These are phyloP conservation scores for Favolaschia claudopus DNA, from an alignment of 768 basidiomycete species.

Conservation along the genomic window DNA sequence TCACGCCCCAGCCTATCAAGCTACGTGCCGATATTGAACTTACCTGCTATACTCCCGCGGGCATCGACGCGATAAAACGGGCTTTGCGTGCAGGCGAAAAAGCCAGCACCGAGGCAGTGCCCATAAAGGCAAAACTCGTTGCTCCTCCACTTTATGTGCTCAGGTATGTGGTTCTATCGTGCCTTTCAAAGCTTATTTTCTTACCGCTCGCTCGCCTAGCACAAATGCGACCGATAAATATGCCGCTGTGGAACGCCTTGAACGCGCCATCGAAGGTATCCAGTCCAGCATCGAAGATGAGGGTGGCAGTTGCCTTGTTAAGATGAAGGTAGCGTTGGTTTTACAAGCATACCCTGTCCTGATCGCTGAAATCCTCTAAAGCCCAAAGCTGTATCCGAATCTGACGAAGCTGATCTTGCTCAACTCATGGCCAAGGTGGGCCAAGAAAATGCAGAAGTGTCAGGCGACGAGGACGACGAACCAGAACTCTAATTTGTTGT, in stretches of 20 bases:
- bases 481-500: constrained; percentile 42
- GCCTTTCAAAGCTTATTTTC: not conserved
- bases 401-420: constrained; percentile 96
- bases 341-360: not conserved
- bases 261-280: constrained; percentile 92
- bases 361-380: constrained; percentile 40
- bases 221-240: constrained; percentile 98
- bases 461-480: constrained; percentile 91
- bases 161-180: constrained; percentile 35
- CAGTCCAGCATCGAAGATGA: constrained; percentile 83
- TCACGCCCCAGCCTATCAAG: constrained; percentile 99
- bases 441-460: constrained; percentile 94
- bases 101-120: constrained; percentile 87
- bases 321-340: constrained; percentile 85
- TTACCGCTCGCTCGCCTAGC: constrained; percentile 36
- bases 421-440: constrained; percentile 96
- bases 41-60: constrained; percentile 94
- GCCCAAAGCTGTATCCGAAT: constrained; percentile 98
- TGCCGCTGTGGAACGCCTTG: constrained; percentile 91
- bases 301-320: constrained; percentile 88
- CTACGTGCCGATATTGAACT: constrained; percentile 97
- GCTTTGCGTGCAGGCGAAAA: constrained; percentile 90
- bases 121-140: constrained; percentile 96
- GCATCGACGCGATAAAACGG: constrained; percentile 96
- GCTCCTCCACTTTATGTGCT: constrained; percentile 97